These are phyloP conservation scores for Pythium biforme DNA, from an alignment of 352 stramenopile genomes.

Conservation along the genomic window DNA sequence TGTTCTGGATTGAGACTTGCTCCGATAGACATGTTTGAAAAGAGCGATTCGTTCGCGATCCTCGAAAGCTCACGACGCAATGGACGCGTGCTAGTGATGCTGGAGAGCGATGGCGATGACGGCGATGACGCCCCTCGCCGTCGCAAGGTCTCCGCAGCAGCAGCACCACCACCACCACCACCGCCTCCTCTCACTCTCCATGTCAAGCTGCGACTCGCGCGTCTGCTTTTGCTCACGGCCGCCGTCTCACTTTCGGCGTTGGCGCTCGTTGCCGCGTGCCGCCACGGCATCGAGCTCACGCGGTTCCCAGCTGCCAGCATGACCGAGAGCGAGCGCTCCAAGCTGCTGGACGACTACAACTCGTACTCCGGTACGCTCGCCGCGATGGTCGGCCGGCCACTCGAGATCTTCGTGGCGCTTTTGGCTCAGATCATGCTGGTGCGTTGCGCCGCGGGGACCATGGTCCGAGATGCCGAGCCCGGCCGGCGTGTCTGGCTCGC, in stretches of 20 bases:
- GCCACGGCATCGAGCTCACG: not conserved
- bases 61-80: not conserved
- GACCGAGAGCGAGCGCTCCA: not conserved
- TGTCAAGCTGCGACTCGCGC: not conserved
- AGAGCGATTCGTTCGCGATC: not conserved
- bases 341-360: conserved; percentile 26
- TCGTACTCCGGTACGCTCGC: conserved; percentile 10
- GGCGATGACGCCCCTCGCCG: not conserved
- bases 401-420: conserved; percentile 7
- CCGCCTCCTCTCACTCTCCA: too few relatives aligned
- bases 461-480: not conserved
- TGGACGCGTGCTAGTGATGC: not conserved
- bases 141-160: not conserved
- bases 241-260: not conserved
- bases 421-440: not conserved
- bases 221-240: not conserved
- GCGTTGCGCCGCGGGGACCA: not conserved
- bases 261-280: not conserved
- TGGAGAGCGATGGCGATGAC: not conserved
- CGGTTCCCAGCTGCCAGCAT: not conserved
- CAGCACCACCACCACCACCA: too few relatives aligned
- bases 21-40: not conserved
- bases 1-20: too few relatives aligned
- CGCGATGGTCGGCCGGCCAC: not conserved
- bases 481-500: not conserved